A percentile compares a stretch with the other conserved stretches of the same genome.
Conservation (phyloP, 164 flowering plant genomes). For the Taxillus chinensis region DNA sequence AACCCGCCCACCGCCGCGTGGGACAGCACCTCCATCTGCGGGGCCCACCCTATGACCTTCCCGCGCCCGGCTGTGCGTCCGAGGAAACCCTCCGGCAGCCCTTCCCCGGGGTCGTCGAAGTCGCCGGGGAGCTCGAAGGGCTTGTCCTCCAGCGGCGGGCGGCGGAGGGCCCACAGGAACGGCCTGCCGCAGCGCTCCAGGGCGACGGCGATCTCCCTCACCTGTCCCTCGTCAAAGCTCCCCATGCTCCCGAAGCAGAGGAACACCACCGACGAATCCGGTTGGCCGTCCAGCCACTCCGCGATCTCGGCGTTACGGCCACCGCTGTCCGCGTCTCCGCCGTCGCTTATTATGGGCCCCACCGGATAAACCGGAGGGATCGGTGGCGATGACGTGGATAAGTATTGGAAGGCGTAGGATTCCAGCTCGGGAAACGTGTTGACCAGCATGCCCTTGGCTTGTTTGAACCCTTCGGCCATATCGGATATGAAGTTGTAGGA, state of each 20-base stretch:
- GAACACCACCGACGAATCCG: constrained; percentile 22
- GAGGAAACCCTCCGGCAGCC: constrained; percentile 17
- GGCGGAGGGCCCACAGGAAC: constrained; percentile 34
- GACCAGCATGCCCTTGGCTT: constrained; percentile 24
- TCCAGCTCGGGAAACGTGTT: constrained; percentile 29
- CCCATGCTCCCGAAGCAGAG: constrained; percentile 37
- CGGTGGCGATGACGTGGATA: constrained; percentile 11
- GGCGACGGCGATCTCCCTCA: constrained; percentile 27
- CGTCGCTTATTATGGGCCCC: constrained; percentile 19
- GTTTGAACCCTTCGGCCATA: constrained; percentile 8
- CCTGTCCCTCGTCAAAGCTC: constrained; percentile 13
- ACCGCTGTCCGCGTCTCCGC: background rate
- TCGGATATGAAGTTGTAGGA: background rate
- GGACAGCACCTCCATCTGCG: constrained; percentile 11
- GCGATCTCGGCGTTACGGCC: background rate
- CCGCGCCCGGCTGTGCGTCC: constrained; percentile 12
- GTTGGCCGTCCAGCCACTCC: constrained; percentile 27
- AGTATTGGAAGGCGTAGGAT: constrained; percentile 1
- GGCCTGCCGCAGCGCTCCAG: constrained; percentile 26
- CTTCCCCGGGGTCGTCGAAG: constrained; percentile 6
- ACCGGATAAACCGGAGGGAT: constrained; percentile 28
- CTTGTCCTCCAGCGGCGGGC: constrained; percentile 4
- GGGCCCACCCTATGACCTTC: constrained; percentile 14
- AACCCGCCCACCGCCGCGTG: constrained; percentile 14
- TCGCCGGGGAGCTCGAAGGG: background rate